Evolutionary conservation across 2,329 filamentous ascomycete genomes (phyloP), one percentile per base, ranked within the genome.

Genomic region (Epichloe elymi): DNA sequence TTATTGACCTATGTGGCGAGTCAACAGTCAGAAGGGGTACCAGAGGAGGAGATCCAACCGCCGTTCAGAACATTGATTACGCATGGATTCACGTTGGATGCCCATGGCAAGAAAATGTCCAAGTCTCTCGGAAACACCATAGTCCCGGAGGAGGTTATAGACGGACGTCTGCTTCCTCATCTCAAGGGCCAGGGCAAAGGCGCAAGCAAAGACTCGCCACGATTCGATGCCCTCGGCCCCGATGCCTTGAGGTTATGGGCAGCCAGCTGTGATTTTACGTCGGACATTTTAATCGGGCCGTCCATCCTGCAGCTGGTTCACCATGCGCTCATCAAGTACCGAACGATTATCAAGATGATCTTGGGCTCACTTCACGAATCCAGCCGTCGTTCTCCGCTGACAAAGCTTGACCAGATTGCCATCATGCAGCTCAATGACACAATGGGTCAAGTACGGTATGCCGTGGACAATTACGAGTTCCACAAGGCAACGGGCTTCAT

Each of bases 81-180:
- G 0, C 93, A 98, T 63, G 93, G 93, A 1, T 98, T 98, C 64
- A 90, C 88, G 0, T 78, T 98, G 2, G 93, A 98, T 60, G 77
- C 85, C 47, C 72, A 86, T 37, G 90, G 90, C n/a, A 88, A 87
- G 63, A 98, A 98, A 67, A 98, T 98, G 93, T 96, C 90, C 64
- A 98, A 98, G 67, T 96, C 89, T 0, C 71, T 96, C 1, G 93
- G 93, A 15, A 98, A 98, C 61, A 83, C 86, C 30, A 82, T 97
- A 51, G 76, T 80, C 0, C 90, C 91, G 0, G 73, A 79, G 6
- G 75, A 95, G 55, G 89, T 98, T 57, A 93, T 96, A 73, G 80
- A 88, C 49, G 91, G 91, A 6, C 81, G 82, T 3, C 72, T 95
- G 11, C 69, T 94, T 14, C 85, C 86, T 5, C 81, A 83, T 0